Evolutionary conservation across 306 rosid genomes (phyloP), one percentile per base, ranked within the genome.

Genomic region (Cicer chorassanicum): DNA sequence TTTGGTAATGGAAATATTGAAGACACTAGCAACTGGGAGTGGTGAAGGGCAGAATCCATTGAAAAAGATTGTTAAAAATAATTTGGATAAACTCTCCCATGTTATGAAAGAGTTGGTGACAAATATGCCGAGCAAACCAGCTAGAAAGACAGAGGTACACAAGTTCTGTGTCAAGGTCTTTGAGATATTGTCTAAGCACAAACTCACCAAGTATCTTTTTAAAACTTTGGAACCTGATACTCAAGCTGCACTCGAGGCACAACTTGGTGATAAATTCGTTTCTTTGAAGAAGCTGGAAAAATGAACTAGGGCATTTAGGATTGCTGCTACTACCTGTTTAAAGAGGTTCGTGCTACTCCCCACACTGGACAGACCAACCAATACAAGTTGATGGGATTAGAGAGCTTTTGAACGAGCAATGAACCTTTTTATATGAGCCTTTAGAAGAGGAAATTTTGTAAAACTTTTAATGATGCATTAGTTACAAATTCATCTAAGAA

Each of bases 51-150:
- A 57, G 67, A 89, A 79, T 82, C 83, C 78, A 6, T 61, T 73
- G 8, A 87, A 81, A 74, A 86, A 86, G 75, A 29, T 85, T 61
- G 65, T 92, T 42, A 83, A 84, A 68, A 80, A 34, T 68, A 88
- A 81, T 81, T 67, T 92, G 79, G 81, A 80, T 73, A 81, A 84
- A 29, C 78, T 92, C 1, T 81, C 86, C 59, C 56, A 50, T 78
- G 74, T 87, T 73, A 77, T 92, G 77, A 87, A 92, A 82, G 90
- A 87, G 41, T 81, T 90, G 78, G 85, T 86, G 46, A 84, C 88
- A 57, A 89, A 79, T 41, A 83, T 87, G 89, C 90, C 97, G 0
- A 91, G 81, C 68, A 95, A 90, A 63, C 85, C 82, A 61, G 82
- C 96, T 0, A 89, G 97, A 78, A 84, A 85, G 4, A 78, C 92